These are phyloP conservation scores for Saccharomycopsis babjevae DNA, from an alignment of 805 yeast genomes.

Conservation along the genomic window DNA sequence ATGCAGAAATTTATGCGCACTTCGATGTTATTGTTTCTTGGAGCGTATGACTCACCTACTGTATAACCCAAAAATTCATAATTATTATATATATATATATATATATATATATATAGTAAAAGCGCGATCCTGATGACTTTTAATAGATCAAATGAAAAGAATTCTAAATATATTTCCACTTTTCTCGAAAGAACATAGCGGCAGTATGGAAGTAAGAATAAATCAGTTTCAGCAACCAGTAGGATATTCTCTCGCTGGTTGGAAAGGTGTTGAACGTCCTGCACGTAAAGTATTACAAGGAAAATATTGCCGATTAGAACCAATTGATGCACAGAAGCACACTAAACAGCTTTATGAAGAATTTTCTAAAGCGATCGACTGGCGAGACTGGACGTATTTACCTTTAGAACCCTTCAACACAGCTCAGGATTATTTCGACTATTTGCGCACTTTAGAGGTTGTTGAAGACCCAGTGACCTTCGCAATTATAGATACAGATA, in stretches of 20 bases:
- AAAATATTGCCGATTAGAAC: constrained; percentile 2
- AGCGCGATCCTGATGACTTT: no score
- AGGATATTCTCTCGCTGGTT: constrained; percentile 1
- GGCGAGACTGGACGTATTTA: constrained; percentile 4
- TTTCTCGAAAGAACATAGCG: constrained; percentile 22
- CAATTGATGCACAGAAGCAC: constrained; percentile 2
- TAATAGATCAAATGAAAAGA: neutral
- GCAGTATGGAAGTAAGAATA: neutral
- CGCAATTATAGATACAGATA: constrained; percentile 21
- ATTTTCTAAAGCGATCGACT: constrained; percentile 1
- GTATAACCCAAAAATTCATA: no score
- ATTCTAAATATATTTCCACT: neutral
- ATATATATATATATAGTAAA: no score
- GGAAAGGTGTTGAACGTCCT: constrained; percentile 2
- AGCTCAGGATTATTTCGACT: constrained; percentile 3
- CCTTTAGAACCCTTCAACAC: constrained; percentile 1
- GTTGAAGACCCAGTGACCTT: constrained; percentile 7
- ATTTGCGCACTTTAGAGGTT: neutral
- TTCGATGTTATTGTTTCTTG: no score
- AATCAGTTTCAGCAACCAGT: constrained; percentile 5
- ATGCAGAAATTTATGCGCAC: no score
- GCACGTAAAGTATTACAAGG: neutral
- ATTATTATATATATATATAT: no score
- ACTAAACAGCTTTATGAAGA: neutral
- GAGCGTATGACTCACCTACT: no score